A percentile compares a stretch with the other conserved stretches of the same genome.
These are phyloP conservation scores for Fagopyrum tataricum DNA, from an alignment of 148 eudicot species.

Conservation along the genomic window DNA sequence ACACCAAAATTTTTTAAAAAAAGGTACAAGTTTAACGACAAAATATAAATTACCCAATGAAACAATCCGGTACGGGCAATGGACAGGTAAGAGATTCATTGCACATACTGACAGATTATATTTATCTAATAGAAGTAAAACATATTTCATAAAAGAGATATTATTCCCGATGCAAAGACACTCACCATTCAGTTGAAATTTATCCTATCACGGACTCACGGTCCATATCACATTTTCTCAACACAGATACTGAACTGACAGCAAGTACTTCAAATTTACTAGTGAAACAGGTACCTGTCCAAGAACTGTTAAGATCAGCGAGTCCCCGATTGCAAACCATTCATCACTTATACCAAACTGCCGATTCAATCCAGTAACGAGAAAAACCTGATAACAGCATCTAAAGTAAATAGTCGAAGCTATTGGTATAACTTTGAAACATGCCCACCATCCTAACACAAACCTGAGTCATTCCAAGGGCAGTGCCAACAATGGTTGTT, in stretches of 20 bases:
- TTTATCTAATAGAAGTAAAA: no score
- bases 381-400: conserved; percentile 55
- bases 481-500: conserved; percentile 70
- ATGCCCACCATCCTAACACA: conserved; percentile 16
- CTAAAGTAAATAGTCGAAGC: not conserved
- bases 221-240: not conserved
- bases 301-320: conserved; percentile 86
- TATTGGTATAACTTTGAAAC: not conserved
- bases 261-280: not conserved
- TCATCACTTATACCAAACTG: conserved; percentile 89
- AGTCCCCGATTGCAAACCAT: conserved; percentile 98
- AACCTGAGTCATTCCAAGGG: conserved; percentile 95
- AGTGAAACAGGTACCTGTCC: conserved; percentile 50
- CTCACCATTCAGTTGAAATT: not conserved
- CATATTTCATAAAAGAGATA: not conserved
- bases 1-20: no score
- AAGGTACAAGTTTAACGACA: no score
- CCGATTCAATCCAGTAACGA: conserved; percentile 84
- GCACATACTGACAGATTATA: not conserved
- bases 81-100: not conserved
- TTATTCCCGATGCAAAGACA: no score
- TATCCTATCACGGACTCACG: not conserved
- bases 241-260: not conserved
- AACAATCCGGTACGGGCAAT: no score
- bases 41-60: no score